These are phyloP conservation scores for Daldinia vernicosa DNA, from an alignment of 495 filamentous ascomycete genomes.

Conservation along the genomic window DNA sequence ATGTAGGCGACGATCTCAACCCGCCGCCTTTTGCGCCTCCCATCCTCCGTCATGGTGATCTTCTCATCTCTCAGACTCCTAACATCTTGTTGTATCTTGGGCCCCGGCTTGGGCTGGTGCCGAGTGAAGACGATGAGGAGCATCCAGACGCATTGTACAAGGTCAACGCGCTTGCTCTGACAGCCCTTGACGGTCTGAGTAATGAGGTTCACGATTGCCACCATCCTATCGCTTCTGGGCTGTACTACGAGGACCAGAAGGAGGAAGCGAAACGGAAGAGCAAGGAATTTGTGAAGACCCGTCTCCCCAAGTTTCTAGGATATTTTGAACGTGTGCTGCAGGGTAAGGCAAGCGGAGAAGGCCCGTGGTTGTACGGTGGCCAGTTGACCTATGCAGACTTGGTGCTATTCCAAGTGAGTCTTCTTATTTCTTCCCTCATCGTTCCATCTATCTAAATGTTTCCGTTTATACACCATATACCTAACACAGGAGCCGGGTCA, in stretches of 20 bases:
- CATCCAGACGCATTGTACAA: slow-evolving; percentile 59
- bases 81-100: slow-evolving; percentile 72
- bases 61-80: slow-evolving; percentile 69
- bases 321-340: slow-evolving; percentile 71
- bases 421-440: not conserved
- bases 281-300: slow-evolving; percentile 48
- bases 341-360: slow-evolving; percentile 61
- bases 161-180: slow-evolving; percentile 66
- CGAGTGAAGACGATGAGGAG: slow-evolving; percentile 44
- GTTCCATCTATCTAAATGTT: not conserved
- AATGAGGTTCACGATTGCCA: slow-evolving; percentile 75
- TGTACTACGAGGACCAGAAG: slow-evolving; percentile 77
- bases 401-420: slow-evolving; percentile 70
- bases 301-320: slow-evolving; percentile 70
- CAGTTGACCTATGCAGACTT: slow-evolving; percentile 72
- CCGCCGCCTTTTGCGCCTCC: slow-evolving; percentile 70
- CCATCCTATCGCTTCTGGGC: slow-evolving; percentile 64
- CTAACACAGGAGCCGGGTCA: not conserved
- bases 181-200: slow-evolving; percentile 68
- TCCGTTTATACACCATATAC: no score
- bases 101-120: slow-evolving; percentile 60
- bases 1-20: slow-evolving; percentile 57
- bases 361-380: slow-evolving; percentile 67
- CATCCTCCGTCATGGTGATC: slow-evolving; percentile 64
- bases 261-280: slow-evolving; percentile 48